Evolutionary conservation across 768 basidiomycete species (phyloP), one percentile per base, ranked within the genome.

Genomic region (Pulveroboletus sp.): DNA sequence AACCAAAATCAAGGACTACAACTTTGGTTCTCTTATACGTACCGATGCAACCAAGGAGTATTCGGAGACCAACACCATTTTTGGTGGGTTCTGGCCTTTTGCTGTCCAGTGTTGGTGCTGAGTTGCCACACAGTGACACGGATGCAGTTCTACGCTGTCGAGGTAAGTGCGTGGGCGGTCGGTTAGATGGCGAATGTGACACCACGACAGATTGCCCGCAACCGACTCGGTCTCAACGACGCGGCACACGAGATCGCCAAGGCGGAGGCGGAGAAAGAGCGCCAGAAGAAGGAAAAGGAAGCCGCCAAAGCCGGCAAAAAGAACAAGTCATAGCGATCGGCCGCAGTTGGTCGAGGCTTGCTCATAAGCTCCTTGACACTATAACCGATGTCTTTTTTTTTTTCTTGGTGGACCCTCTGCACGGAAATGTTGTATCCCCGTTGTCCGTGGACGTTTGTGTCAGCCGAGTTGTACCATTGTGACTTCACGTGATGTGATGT

Each of bases 1-100:
- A 71, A 84, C 87, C 50, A 89, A 87, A 62, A 75, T 98, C 45
- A 87, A 88, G 61, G 93, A 97, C 57, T 91, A 87, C 72, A 98
- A 98, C 76, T 97, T 97, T 70, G 97, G 97, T 17, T 97, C 91
- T 2, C 74, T 99, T 56, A 87, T 99, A 55, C 81, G 97, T 43
- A 85, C 80, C 40, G 81, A 97, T 61, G 78, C 86, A 32, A 74
- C 72, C 40, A 75, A 80, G 47, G 92, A 94, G 64, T 99, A 98
- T 67, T 82, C 80, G 11, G 88, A 98, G 74, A 79, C 75, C 27
- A 99, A 98, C 72, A 90, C 93, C 6, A 95, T 97, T 55, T 94
- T 99, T 62, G 94, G 94, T 89, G 17, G 79, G 64, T 23, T 44
- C 48, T 16, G 19, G 14, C 31, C 39, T 4, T 23, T 13, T 13